Evolutionary conservation across 1,284 basidiomycete species (phyloP), one percentile per base, ranked within the genome.

Genomic region (Malassezia obtusa): DNA sequence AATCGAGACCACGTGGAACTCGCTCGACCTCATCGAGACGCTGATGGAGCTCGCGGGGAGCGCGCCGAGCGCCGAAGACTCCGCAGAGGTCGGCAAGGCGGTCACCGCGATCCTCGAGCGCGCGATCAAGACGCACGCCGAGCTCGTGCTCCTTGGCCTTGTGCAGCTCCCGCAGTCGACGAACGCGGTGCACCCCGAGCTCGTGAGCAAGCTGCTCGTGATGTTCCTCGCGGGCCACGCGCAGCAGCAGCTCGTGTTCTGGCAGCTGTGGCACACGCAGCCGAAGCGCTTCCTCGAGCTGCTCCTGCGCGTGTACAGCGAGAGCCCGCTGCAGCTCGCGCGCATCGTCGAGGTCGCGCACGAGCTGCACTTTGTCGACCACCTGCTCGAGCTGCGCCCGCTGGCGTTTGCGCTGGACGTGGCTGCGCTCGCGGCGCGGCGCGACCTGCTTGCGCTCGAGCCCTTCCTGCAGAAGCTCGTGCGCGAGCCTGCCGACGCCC

Each of bases 201-300:
- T 96, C 75, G 84, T 87, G 15, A 82, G 85, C 48, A 86, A 86
- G 67, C 79, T 98, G 24, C 79, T 96, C 45, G 80, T 83, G 39
- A 86, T 91, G 82, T 96, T 98, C 78, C 79, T 98, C 43, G 84
- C 83, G 19, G 86, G 89, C 5, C 87, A 94, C 69, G 89, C 89
- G 7, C 90, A 90, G 62, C 87, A 92, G 64, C 87, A 92, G 63
- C 82, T 98, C 21, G 91, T 96, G 52, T 96, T 98, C 77, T 88
- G 92, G 83, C 81, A 89, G 52, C 83, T 98, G 56, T 92, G 87
- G 85, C 86, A 91, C 68, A 86, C 87, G 45, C 83, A 91, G 65
- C 86, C 85, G 1, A 78, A 82, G 0, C 87, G 90, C 69, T 80
- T 96, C 45, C 84, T 89, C 8, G 82, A 84, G 51, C 86, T 88